Evolutionary conservation across 352 stramenopile species (phyloP), one percentile per base, ranked within the genome.

Genomic region (Pythium grandisporangium): DNA sequence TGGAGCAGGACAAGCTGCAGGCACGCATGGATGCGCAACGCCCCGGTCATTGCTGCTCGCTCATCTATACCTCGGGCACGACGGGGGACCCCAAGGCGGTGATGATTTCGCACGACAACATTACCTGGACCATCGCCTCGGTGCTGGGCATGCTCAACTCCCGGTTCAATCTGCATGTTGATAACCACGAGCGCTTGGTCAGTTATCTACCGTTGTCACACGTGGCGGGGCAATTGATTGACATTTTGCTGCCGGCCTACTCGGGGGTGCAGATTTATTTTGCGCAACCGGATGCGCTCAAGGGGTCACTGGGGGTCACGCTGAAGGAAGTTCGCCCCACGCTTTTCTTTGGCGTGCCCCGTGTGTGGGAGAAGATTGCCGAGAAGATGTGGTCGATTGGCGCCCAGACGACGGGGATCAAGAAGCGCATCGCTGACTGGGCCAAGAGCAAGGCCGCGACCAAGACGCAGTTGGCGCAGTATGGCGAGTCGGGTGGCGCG

Each of bases 81-180:
- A 98, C 93, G 14, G 86, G 93, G 23, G 61, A 84, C 49, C 93
- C 93, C n/a, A 98, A 98, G 68, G 92, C 86, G 20, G 93, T 98
- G 21, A 97, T 97, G 92, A 90, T 98, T 47, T 96, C 81, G 36
- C 86, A 98, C 69, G 90, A 97, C 64, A 97, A 97, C 59, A 64
- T 97, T 11, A 76, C 76, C 5, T 95, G 78, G 80, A 95, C 78
- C 17, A 78, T 87, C 37, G 42, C 58, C 29, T 74, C 61, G 36
- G 71, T 93, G 44, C 43, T 82, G 3, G 51, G 40, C 24, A 77
- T 82, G 63, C 60, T 90, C 32, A 66, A 83, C 46, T 58, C 54
- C 30, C 70, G 77, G 46, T 76, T 77, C 40, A 62, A 63, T 38
- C 34, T 76, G 34, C 17, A 78, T 19, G 70, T 92, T 45, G 42